These are phyloP conservation scores for Geotrichum ghanense DNA, from an alignment of 805 yeast species.

Conservation along the genomic window DNA sequence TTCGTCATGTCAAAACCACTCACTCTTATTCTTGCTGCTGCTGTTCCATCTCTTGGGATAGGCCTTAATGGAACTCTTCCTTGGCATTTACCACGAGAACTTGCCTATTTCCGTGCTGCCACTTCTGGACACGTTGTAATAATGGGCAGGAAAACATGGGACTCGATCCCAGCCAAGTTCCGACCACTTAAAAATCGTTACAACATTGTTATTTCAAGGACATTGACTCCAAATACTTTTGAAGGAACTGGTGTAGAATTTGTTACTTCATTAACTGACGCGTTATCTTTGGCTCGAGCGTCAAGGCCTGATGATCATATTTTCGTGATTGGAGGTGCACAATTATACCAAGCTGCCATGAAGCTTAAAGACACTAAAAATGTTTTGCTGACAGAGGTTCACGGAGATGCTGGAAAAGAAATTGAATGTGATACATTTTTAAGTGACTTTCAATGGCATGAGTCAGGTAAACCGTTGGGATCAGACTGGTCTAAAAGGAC, in stretches of 20 bases:
- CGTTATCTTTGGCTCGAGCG: conserved; percentile 23
- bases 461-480: conserved; percentile 4
- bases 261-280: conserved; percentile 35
- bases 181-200: conserved; percentile 69
- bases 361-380: conserved; percentile 35
- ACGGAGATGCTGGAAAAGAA: conserved; percentile 19
- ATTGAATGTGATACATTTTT: conserved; percentile 67
- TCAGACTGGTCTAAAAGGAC: conserved; percentile 28
- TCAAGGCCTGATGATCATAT: conserved; percentile 35
- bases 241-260: conserved; percentile 11
- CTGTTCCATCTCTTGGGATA: conserved; percentile 71
- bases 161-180: conserved; percentile 74
- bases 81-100: conserved; percentile 77
- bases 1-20: too few species aligned
- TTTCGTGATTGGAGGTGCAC: conserved; percentile 89
- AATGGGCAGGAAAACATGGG: conserved; percentile 97
- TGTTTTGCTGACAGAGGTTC: conserved; percentile 61
- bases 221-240: conserved; percentile 30
- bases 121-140: conserved; percentile 56
- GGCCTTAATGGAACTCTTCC: conserved; percentile 77
- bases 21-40: conserved; percentile 74
- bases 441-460: conserved; percentile 18
- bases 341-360: conserved; percentile 55
- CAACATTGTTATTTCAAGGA: conserved; percentile 52
- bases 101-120: conserved; percentile 70